These are phyloP conservation scores for Lasiodiplodia theobromae DNA, from an alignment of 2,329 filamentous ascomycete species.

Conservation along the genomic window DNA sequence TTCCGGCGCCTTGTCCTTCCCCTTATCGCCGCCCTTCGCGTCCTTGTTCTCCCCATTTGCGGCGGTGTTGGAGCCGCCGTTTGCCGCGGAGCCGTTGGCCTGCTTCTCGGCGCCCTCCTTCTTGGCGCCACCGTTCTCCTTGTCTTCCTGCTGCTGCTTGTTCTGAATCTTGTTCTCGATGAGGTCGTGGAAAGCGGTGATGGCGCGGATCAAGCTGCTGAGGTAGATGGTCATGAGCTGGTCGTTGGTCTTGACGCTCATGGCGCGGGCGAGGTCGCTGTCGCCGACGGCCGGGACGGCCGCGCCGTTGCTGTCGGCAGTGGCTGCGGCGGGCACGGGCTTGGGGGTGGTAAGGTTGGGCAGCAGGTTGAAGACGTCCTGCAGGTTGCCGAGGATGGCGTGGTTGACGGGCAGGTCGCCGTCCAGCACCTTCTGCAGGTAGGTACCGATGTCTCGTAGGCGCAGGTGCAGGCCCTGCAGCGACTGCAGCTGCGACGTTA, in stretches of 20 bases:
- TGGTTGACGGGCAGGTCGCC: conserved; percentile 95
- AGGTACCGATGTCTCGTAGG: conserved; percentile 92
- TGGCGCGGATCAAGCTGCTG: conserved; percentile 93
- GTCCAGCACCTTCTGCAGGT: conserved; percentile 94
- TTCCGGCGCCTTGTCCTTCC: conserved; percentile 60
- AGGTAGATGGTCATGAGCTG: conserved; percentile 99
- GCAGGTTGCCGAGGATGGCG: conserved; percentile 95
- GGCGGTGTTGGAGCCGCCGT: conserved; percentile 46
- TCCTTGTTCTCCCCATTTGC: conserved; percentile 49
- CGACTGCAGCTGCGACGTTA: conserved; percentile 97
- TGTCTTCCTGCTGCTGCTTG: conserved; percentile 94
- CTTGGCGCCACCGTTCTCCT: conserved; percentile 63
- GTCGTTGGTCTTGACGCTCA: conserved; percentile 99
- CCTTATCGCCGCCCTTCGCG: conserved; percentile 58
- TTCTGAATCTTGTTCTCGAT: conserved; percentile 99
- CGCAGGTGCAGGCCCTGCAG: conserved; percentile 94
- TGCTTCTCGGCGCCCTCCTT: conserved; percentile 71
- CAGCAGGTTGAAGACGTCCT: conserved; percentile 98
- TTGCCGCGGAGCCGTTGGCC: conserved; percentile 61
- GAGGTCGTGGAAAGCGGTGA: conserved; percentile 97
- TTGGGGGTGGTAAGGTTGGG: conserved; percentile 90
- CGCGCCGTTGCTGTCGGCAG: conserved; percentile 55
- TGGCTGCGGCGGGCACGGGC: conserved; percentile 56
- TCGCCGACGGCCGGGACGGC: conserved; percentile 63
- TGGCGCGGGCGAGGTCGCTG: conserved; percentile 89